Evolutionary conservation across 2,329 filamentous ascomycete genomes (phyloP).

Genomic region (Fusarium sambucinum): DNA sequence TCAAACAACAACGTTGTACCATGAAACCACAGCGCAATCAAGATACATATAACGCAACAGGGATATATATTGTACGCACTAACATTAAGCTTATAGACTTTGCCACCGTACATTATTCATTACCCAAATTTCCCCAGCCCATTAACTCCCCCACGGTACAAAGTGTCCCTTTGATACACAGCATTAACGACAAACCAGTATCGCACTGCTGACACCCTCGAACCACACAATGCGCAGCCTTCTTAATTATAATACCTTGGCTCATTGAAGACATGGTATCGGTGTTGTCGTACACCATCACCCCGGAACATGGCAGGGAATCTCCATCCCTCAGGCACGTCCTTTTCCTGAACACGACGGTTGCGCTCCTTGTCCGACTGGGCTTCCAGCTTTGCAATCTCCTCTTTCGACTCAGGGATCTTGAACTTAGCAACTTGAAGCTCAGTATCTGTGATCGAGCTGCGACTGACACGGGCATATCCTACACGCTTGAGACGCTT

Average conservation of each 20-base stretch:
- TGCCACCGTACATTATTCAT: conserved; percentile 40
- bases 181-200: conserved; percentile 9
- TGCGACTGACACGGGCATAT: conserved; percentile 89
- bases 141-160: conserved; percentile 24
- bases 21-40: not conserved
- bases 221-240: not conserved
- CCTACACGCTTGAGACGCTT: conserved; percentile 87
- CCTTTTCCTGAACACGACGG: conserved; percentile 72
- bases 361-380: conserved; percentile 67
- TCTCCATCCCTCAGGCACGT: conserved; percentile 80
- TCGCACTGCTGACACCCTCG: conserved; percentile 13
- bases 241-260: conserved; percentile 75
- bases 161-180: conserved; percentile 5
- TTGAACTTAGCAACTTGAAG: conserved; percentile 96
- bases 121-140: conserved; percentile 15
- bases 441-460: conserved; percentile 96
- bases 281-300: conserved; percentile 86
- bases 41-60: conserved; percentile 4
- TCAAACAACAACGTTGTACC: not conserved
- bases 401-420: conserved; percentile 74
- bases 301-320: conserved; percentile 90
- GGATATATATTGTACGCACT: conserved; percentile 28
- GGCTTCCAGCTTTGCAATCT: conserved; percentile 59
- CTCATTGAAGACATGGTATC: conserved; percentile 95
- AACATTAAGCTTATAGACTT: conserved; percentile 30